Conservation (phyloP, 257 asterid species). For the Solanum paucissectum region DNA sequence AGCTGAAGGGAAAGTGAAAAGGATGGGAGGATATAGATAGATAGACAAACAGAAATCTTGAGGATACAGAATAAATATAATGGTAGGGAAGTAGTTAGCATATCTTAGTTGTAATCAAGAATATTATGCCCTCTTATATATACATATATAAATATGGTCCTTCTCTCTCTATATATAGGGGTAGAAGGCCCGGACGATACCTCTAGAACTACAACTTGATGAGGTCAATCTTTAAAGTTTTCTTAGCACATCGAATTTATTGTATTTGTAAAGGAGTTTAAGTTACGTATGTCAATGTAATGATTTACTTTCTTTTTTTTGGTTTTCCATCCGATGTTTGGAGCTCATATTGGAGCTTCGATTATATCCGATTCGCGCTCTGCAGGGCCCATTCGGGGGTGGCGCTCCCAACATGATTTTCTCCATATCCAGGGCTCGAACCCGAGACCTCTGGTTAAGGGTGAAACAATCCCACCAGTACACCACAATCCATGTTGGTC, state of each 20-base stretch:
- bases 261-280: neutral
- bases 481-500: too few species aligned
- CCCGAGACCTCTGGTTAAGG: too few species aligned
- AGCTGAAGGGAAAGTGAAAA: neutral
- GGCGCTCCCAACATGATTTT: too few species aligned
- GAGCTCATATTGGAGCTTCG: too few species aligned
- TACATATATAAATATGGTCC: neutral
- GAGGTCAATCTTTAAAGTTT: neutral
- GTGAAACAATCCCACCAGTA: too few species aligned
- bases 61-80: neutral
- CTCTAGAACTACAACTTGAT: neutral
- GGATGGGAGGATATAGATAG: neutral
- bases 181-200: neutral
- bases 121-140: neutral
- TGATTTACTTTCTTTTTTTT: too few species aligned
- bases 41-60: neutral
- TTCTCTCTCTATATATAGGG: neutral
- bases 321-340: too few species aligned
- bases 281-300: neutral
- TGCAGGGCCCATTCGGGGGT: too few species aligned
- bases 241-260: neutral
- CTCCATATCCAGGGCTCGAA: too few species aligned
- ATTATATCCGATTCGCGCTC: too few species aligned
- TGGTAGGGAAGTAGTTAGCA: conserved; percentile 6
- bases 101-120: conserved; percentile 5